These are phyloP conservation scores for Alternaria gansuensis DNA, from an alignment of 2,329 filamentous ascomycete genomes.

Conservation along the genomic window DNA sequence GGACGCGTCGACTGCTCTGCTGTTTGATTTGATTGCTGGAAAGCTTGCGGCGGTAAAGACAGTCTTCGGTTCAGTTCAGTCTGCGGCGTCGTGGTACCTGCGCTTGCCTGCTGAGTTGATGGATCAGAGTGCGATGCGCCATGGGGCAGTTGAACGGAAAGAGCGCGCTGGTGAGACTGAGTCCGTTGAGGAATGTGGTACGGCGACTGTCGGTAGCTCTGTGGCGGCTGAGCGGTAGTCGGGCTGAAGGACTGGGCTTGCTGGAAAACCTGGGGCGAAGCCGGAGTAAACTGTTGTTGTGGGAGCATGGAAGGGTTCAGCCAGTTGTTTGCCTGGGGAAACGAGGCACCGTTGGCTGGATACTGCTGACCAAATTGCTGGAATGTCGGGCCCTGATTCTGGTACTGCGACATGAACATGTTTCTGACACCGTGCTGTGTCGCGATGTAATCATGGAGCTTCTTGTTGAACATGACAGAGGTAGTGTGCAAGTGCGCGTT, in stretches of 20 bases:
- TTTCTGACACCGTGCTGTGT: slow-evolving; percentile 66
- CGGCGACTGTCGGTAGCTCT: slow-evolving; percentile 55
- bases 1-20: slow-evolving; percentile 27
- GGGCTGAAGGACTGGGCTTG: slow-evolving; percentile 33
- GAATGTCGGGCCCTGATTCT: slow-evolving; percentile 27
- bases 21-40: slow-evolving; percentile 33
- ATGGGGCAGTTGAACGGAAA: slow-evolving; percentile 57
- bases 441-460: slow-evolving; percentile 67
- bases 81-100: slow-evolving; percentile 31
- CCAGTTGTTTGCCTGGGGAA: slow-evolving; percentile 37
- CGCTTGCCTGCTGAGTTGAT: slow-evolving; percentile 30
- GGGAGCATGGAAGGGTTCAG: slow-evolving; percentile 48
- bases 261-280: slow-evolving; percentile 37
- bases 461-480: slow-evolving; percentile 68
- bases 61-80: slow-evolving; percentile 52
- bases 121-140: slow-evolving; percentile 45
- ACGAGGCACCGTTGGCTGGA: slow-evolving; percentile 33
- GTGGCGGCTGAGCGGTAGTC: slow-evolving; percentile 36
- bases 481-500: slow-evolving; percentile 69
- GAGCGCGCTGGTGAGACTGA: slow-evolving; percentile 54
- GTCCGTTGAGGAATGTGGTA: slow-evolving; percentile 57
- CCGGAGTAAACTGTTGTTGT: slow-evolving; percentile 45
- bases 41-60: slow-evolving; percentile 54
- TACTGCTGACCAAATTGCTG: slow-evolving; percentile 31
- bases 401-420: slow-evolving; percentile 49